Evolutionary conservation across 768 basidiomycete species (phyloP).

Genomic region (Phlebiopsis gigantea): DNA sequence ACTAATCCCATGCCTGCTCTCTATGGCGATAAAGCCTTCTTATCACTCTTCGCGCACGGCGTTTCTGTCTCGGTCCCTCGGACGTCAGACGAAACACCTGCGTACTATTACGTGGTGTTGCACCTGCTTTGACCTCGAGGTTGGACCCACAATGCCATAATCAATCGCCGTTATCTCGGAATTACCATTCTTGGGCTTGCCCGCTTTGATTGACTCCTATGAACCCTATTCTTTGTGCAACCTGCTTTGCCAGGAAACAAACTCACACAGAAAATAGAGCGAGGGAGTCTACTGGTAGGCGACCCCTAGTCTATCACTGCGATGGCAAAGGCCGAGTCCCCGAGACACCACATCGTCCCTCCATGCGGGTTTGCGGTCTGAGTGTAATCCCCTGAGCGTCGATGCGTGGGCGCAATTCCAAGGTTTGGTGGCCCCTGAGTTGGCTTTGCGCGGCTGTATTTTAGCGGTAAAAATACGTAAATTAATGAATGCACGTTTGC

Average conservation of each 20-base stretch:
- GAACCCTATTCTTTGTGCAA: neutral
- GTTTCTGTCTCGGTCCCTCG: neutral
- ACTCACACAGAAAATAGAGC: neutral
- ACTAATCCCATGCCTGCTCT: no score
- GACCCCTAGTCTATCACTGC: neutral
- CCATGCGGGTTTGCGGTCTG: neutral
- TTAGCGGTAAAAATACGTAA: neutral
- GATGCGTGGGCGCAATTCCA: neutral
- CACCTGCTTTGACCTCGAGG: no score
- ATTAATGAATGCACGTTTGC: neutral
- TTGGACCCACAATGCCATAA: neutral
- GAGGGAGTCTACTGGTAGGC: no score
- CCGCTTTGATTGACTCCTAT: neutral
- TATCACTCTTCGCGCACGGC: neutral
- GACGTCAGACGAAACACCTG: no score
- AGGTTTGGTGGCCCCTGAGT: neutral
- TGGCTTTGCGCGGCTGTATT: neutral
- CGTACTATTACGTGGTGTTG: neutral
- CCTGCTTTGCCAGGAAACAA: neutral
- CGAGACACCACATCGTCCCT: neutral
- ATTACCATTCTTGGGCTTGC: neutral
- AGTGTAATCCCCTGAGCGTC: neutral
- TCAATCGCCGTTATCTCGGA: neutral
- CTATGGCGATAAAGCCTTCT: neutral
- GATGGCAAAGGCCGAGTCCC: neutral